Conservation (phyloP, 1,284 basidiomycete genomes). For the Mycena citricolor region DNA sequence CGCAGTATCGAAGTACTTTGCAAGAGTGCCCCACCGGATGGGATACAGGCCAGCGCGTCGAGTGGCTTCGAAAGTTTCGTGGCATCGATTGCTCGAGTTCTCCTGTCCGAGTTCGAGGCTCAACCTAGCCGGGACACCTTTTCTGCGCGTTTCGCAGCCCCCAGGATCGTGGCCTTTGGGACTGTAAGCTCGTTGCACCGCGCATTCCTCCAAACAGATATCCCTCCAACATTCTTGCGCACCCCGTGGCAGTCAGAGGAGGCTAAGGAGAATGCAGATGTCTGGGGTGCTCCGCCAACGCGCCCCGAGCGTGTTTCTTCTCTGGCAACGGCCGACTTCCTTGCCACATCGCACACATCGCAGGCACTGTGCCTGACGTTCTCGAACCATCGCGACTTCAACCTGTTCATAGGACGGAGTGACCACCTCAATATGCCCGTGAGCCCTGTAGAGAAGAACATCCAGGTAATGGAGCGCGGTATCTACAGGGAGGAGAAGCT, state of each 20-base stretch:
- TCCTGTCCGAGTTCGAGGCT: slow-evolving; percentile 6
- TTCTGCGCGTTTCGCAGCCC: slow-evolving; percentile 3
- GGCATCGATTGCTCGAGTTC: slow-evolving; percentile 21
- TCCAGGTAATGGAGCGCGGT: slow-evolving; percentile 12
- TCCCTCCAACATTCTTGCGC: slow-evolving; percentile 22
- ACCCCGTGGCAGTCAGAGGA: not conserved
- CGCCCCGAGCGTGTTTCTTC: slow-evolving; percentile 29
- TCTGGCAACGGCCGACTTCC: slow-evolving; percentile 25
- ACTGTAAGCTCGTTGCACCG: slow-evolving; percentile 5
- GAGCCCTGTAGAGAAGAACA: slow-evolving; percentile 2
- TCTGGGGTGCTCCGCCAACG: no score
- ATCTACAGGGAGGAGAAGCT: slow-evolving; percentile 20
- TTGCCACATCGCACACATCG: slow-evolving; percentile 28
- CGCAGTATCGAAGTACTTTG: slow-evolving; percentile 32
- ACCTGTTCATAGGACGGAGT: slow-evolving; percentile 30
- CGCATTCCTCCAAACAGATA: slow-evolving; percentile 23
- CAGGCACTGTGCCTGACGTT: slow-evolving; percentile 32
- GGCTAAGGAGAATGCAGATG: not conserved
- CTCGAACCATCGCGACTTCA: slow-evolving; percentile 23
- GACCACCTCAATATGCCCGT: slow-evolving; percentile 27
- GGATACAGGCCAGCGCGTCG: slow-evolving; percentile 23
- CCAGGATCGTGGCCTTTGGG: slow-evolving; percentile 14
- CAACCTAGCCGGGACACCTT: not conserved
- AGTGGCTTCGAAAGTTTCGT: not conserved
- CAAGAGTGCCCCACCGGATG: no score